Evolutionary conservation across 169 alveolate species (phyloP).

Genomic region (Perkinsus olseni): DNA sequence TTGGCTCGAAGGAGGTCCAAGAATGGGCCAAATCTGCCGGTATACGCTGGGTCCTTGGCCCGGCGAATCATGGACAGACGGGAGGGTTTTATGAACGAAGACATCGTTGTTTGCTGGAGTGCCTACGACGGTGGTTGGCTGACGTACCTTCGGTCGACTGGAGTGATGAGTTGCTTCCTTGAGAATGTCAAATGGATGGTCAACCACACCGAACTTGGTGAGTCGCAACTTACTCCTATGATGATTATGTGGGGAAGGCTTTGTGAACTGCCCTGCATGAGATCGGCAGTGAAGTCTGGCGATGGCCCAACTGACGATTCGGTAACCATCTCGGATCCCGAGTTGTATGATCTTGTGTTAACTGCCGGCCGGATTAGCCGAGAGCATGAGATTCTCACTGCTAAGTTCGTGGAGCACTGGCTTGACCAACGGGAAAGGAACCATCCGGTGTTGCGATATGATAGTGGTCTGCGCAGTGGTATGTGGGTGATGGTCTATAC

Average conservation of each 20-base stretch:
- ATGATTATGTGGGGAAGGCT: background rate
- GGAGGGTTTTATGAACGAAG: background rate
- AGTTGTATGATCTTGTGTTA: background rate
- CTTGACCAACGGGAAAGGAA: background rate
- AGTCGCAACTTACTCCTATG: background rate
- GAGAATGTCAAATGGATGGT: background rate
- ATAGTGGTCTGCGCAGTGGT: background rate
- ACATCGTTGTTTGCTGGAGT: background rate
- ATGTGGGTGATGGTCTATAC: background rate
- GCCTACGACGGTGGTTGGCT: background rate
- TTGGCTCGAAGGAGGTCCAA: background rate
- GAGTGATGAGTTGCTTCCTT: background rate
- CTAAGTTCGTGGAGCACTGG: background rate
- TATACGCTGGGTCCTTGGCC: background rate
- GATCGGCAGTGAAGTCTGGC: background rate
- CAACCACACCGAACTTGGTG: background rate
- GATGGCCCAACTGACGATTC: background rate
- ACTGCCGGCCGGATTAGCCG: background rate
- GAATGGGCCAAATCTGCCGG: background rate
- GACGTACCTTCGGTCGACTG: background rate
- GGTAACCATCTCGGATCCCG: background rate
- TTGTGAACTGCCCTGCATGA: background rate
- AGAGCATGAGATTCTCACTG: background rate
- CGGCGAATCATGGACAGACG: background rate
- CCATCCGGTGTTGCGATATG: background rate